Evolutionary conservation across 495 filamentous ascomycete genomes (phyloP).

Genomic region (Aspergillus kassunensis): DNA sequence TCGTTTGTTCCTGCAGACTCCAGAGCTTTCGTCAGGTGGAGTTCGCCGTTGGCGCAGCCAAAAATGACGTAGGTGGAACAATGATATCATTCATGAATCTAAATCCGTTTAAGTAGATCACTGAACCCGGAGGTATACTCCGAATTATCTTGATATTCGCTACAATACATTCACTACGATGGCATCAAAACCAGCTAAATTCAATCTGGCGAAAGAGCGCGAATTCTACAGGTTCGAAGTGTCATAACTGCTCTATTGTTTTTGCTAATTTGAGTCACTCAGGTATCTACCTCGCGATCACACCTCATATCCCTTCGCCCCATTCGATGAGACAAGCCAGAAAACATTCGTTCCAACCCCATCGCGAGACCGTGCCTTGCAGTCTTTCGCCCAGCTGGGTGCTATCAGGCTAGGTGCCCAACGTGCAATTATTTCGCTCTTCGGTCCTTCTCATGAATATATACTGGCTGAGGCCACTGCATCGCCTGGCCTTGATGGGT

Average conservation of each 20-base stretch:
- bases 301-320: constrained; percentile 16
- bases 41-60: no score
- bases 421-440: constrained; percentile 51
- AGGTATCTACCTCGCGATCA: constrained; percentile 21
- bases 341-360: constrained; percentile 15
- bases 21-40: no score
- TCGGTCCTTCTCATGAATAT: constrained; percentile 49
- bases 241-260: neutral
- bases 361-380: constrained; percentile 53
- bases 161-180: no score
- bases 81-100: no score
- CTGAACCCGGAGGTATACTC: no score
- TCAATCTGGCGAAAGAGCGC: neutral
- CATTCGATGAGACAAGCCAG: constrained; percentile 15
- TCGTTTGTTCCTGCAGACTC: no score
- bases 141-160: no score
- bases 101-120: no score
- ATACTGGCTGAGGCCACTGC: constrained; percentile 59
- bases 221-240: constrained; percentile 1
- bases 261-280: neutral
- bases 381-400: constrained; percentile 57
- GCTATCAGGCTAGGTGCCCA: constrained; percentile 44
- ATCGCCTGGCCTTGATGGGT: constrained; percentile 22
- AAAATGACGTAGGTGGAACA: no score
- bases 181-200: no score